Evolutionary conservation across 2,329 filamentous ascomycete genomes (phyloP), one percentile per base, ranked within the genome.

Genomic region (Neofusicoccum ribis): DNA sequence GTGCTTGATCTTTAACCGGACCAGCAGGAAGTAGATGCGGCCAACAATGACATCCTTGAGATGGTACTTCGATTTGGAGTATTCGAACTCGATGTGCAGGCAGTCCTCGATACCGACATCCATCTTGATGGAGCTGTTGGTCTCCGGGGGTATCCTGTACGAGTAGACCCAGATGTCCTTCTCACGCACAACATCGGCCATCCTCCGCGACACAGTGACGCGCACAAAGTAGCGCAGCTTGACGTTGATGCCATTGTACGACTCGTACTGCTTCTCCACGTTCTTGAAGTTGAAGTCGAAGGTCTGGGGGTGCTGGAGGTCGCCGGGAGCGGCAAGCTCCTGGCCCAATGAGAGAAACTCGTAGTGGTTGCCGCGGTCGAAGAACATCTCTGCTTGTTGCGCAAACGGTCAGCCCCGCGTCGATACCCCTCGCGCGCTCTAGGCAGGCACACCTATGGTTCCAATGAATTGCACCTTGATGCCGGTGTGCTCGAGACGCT

Each of bases 231-330:
- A 99, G 72, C 95, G 93, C 77, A 99, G 87, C 84, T 97, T 96
- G 74, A 99, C 95, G 77, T 99, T 99, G 87, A 99, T 99, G 76
- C 95, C 95, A 78, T 97, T 96, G 85, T 99, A 99, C 70, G 93
- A 97, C 82, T 99, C 96, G 85, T 99, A 99, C 80, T 96, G 93
- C 85, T 99, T 99, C 86, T 99, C 95, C 73, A 99, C 93, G 79
- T 98, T 99, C 81, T 98, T 98, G 88, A 99, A 99, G 83, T 97
- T 96, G 87, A 99, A 99, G 71, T 96, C 92, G 79, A 97, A 97
- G 56, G 93, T 97, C 82, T 99, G 95, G 49, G 95, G 95, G 81
- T 99, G 96, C 78, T 98, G 95, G 65, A 99, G 90, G 83, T 99
- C 95, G 78, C 95, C 95, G 2, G 95, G 95, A 17, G 95, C 93